Evolutionary conservation across 2,329 filamentous ascomycete genomes (phyloP), one percentile per base, ranked within the genome.

Genomic region (Colletotrichum liaoningense): DNA sequence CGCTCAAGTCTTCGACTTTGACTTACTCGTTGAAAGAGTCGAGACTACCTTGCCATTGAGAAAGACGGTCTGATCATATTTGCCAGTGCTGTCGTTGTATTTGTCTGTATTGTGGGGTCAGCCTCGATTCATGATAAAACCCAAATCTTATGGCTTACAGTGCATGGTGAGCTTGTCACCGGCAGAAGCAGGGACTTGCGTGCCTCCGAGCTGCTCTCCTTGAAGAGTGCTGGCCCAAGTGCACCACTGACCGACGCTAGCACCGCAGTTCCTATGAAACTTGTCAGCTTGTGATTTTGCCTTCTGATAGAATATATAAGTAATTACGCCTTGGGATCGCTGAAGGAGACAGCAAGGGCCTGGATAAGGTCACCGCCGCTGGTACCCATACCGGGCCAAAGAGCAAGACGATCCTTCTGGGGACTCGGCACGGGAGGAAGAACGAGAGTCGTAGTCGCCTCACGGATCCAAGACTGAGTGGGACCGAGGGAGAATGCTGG

Each of bases 41-140:
- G 64, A 67, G 3, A 67, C 38, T 1, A 54, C 64, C 55, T 52
- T 59, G 55, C 55, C 26, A n/a, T 67, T 67, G n/a, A 67, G 35
- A n/a, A 55, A 59, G 19, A 59, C 55, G 8, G 55, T 52, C 12
- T 67, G 64, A n/a, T 67, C 42, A 28, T 67, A 67, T 26, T 60
- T 67, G 55, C 64, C 64, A 3, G 64, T 67, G 55, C 64, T 59
- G 38, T 67, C 63, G 33, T 66, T 66, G 54, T 66, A 57, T 19
- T 66, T 66, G 52, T 66, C 63, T 66, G 6, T 7, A 19, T 42
- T 42, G 6, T 42, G 14, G 5, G 19, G 5, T 42, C 16, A 42
- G 14, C 5, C 2, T 42, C 38, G 14, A 42, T 42, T 19, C 38
- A 42, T n/a, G 6, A 38, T 26, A n/a, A 8, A 55, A 55, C 4